These are phyloP conservation scores for Cytospora piceicola DNA, from an alignment of 2,329 filamentous ascomycete genomes.

Conservation along the genomic window DNA sequence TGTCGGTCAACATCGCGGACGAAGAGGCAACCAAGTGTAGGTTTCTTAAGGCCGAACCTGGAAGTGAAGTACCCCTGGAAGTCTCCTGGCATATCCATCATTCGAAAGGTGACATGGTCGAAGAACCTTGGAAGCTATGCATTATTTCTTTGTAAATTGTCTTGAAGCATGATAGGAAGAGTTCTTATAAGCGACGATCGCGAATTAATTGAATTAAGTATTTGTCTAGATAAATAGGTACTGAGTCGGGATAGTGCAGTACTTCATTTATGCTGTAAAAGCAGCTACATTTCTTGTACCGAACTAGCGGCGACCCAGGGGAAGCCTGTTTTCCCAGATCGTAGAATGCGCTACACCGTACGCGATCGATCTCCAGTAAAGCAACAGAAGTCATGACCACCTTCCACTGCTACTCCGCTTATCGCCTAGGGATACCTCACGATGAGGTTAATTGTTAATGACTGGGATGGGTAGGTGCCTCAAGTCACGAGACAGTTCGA, in stretches of 20 bases:
- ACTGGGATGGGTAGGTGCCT: constrained; percentile 9
- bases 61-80: background rate
- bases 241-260: background rate
- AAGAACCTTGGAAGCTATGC: background rate
- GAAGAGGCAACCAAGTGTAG: background rate
- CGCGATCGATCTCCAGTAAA: background rate
- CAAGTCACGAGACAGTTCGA: background rate
- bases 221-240: too few relatives aligned
- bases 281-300: background rate
- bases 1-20: background rate
- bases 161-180: background rate
- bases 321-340: background rate
- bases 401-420: too few relatives aligned
- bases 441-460: background rate
- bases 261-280: background rate
- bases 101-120: background rate
- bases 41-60: background rate
- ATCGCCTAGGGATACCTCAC: background rate
- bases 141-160: background rate
- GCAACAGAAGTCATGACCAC: background rate
- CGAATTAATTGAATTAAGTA: background rate
- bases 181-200: background rate
- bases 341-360: background rate
- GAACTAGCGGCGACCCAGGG: background rate
- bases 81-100: background rate